Conservation (phyloP, 495 filamentous ascomycete genomes). For the Viridothelium virens region DNA sequence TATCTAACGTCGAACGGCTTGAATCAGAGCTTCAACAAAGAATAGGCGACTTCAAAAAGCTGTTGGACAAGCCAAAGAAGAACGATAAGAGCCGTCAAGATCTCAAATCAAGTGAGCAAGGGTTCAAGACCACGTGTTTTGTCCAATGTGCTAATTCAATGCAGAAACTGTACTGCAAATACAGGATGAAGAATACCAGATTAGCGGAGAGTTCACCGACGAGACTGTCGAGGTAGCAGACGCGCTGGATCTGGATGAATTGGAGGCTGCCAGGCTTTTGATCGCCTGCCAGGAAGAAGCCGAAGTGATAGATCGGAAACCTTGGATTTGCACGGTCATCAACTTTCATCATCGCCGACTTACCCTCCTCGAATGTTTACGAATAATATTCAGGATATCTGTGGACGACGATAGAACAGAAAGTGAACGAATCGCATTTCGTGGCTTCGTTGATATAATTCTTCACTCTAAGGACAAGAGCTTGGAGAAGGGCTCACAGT, state of each 20-base stretch:
- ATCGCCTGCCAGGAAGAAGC: slow-evolving; percentile 59
- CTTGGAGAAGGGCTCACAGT: slow-evolving; percentile 29
- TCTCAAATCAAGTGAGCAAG: slow-evolving; percentile 46
- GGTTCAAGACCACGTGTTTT: not conserved
- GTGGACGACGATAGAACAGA: slow-evolving; percentile 50
- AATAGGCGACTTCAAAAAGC: slow-evolving; percentile 62
- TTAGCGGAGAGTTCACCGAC: slow-evolving; percentile 83
- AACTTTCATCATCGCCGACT: slow-evolving; percentile 74
- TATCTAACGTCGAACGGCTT: slow-evolving; percentile 56
- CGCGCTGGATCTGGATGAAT: slow-evolving; percentile 79
- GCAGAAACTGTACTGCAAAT: slow-evolving; percentile 50
- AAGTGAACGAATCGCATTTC: slow-evolving; percentile 36
- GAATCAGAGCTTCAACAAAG: slow-evolving; percentile 59
- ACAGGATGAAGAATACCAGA: slow-evolving; percentile 61
- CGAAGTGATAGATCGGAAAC: slow-evolving; percentile 56
- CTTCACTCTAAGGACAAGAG: slow-evolving; percentile 33
- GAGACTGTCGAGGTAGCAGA: slow-evolving; percentile 71
- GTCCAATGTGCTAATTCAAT: not conserved
- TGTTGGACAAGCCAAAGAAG: slow-evolving; percentile 68
- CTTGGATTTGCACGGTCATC: slow-evolving; percentile 66
- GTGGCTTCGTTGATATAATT: slow-evolving; percentile 39
- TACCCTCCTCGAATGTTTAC: slow-evolving; percentile 72
- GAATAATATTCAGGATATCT: slow-evolving; percentile 60
- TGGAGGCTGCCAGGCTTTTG: slow-evolving; percentile 68
- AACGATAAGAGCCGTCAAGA: slow-evolving; percentile 58